Percentiles rank a stretch among this genome's conserved stretches.
These are phyloP conservation scores for Paxillus involutus DNA, from an alignment of 768 basidiomycete genomes.

Conservation along the genomic window DNA sequence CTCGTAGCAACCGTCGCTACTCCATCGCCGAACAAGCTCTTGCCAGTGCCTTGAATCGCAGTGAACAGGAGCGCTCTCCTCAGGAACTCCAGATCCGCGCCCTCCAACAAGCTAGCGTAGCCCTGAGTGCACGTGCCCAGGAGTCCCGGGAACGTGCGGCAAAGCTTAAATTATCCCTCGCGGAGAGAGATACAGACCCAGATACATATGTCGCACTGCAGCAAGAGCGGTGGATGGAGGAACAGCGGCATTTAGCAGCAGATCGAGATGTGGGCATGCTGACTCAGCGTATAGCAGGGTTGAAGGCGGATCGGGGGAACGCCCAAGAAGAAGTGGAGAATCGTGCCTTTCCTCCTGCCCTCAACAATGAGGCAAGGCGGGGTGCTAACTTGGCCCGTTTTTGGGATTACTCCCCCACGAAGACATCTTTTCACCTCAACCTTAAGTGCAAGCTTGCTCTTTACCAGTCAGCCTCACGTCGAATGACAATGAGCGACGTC, in stretches of 20 bases:
- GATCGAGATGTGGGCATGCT: conserved; percentile 37
- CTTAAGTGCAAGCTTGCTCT: conserved; percentile 29
- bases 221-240: conserved; percentile 51
- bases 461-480: conserved; percentile 32
- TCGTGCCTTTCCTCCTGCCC: conserved; percentile 13
- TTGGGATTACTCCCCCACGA: conserved; percentile 35
- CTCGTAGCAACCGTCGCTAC: conserved; percentile 41
- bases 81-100: conserved; percentile 48
- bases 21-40: conserved; percentile 44
- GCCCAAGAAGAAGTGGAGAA: conserved; percentile 15
- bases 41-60: conserved; percentile 32
- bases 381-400: conserved; percentile 40
- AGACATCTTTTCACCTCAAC: conserved; percentile 31
- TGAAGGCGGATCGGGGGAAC: conserved; percentile 28
- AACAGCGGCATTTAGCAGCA: conserved; percentile 39
- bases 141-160: conserved; percentile 44
- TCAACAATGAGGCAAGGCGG: conserved; percentile 26
- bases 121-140: conserved; percentile 43
- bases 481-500: conserved; percentile 36
- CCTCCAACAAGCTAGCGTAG: conserved; percentile 42
- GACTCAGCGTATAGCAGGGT: conserved; percentile 34
- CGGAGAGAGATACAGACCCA: conserved; percentile 40
- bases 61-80: conserved; percentile 34
- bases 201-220: conserved; percentile 38
- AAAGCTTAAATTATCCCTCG: conserved; percentile 38